Base-by-base conservation (phyloP, 208 protist species). In the Wallacemonas rigidus region DNA sequence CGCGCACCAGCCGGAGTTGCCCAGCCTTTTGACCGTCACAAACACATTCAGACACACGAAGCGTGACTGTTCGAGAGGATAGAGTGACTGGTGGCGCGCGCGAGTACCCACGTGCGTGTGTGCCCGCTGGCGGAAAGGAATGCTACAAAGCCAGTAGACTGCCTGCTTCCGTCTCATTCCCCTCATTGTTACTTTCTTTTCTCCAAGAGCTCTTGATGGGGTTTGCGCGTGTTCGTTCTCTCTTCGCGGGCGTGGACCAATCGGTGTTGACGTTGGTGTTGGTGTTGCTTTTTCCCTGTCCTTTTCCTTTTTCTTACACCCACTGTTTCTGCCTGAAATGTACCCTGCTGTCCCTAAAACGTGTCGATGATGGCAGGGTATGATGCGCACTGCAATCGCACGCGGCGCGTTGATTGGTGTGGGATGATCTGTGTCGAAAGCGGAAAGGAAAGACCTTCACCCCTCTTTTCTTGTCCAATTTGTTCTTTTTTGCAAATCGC, bases 131-230 rank as follows among this genome's bases (percentile, higher is more conserved):
- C 26, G 26, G 26, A 26, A 26, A 50, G 45, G 45, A 50, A 50
- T 12, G 45, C 45, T 50, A 50, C 45, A 50, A 50, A 50, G 12
- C 8, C 12, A 50, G 45, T 50, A 50, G 45, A 50, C 12, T 50
- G 45, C 6, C 43, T 48, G 7, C 17, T 14, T 56, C 45, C 5
- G 38, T 71, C 47, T 60, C 55, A 8, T 39, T 40, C 67, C 8
- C 64, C 56, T 54, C 56, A 11, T 64, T 72, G 64, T 45, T 45
- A 36, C 7, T 72, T 72, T 72, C 58, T 57, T 74, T 7, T 65
- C 35, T 26, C 26, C 26, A 26, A 26, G 26, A 26, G 26, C 26
- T 26, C 53, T 58, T 58, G 53, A 12, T 12, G 45, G 45, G 45
- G 8, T 58, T 58, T 58, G n/a, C 15, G 48, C 48, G 48, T 53